Conservation (phyloP, 2,329 filamentous ascomycete species). For the Lomentospora prolificans region DNA sequence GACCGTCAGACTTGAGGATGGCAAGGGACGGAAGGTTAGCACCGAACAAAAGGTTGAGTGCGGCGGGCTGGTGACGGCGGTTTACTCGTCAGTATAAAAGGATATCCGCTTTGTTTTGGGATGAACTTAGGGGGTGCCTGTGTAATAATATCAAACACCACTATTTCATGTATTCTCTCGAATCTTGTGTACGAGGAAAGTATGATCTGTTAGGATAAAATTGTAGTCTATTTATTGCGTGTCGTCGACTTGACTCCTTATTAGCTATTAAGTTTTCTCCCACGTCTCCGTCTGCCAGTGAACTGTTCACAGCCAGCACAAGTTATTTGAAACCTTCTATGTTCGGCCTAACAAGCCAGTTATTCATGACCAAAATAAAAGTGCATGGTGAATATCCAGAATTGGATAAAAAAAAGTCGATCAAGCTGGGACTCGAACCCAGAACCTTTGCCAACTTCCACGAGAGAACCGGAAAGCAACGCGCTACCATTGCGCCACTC, state of each 20-base stretch:
- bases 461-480: slow-evolving; percentile 9
- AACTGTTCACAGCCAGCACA: no score
- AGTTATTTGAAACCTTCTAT: no score
- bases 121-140: background rate
- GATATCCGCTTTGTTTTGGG: background rate
- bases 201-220: background rate
- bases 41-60: slow-evolving; percentile 86
- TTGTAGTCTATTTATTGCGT: no score
- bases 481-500: slow-evolving; percentile 10
- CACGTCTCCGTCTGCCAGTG: no score
- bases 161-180: background rate
- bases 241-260: no score
- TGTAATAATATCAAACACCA: background rate
- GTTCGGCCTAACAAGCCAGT: no score
- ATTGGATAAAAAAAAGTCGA: slow-evolving; percentile 7
- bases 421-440: slow-evolving; percentile 9
- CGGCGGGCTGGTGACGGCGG: slow-evolving; percentile 68
- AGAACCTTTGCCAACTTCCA: slow-evolving; percentile 9
- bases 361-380: no score
- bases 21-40: slow-evolving; percentile 57
- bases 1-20: slow-evolving; percentile 51
- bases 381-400: background rate
- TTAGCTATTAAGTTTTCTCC: no score
- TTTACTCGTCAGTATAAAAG: slow-evolving; percentile 58
- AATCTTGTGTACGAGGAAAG: background rate